phyloP scores from a whole-genome alignment of 2,329 filamentous ascomycete species.

The Thielaviopsis euricoi region DNA sequence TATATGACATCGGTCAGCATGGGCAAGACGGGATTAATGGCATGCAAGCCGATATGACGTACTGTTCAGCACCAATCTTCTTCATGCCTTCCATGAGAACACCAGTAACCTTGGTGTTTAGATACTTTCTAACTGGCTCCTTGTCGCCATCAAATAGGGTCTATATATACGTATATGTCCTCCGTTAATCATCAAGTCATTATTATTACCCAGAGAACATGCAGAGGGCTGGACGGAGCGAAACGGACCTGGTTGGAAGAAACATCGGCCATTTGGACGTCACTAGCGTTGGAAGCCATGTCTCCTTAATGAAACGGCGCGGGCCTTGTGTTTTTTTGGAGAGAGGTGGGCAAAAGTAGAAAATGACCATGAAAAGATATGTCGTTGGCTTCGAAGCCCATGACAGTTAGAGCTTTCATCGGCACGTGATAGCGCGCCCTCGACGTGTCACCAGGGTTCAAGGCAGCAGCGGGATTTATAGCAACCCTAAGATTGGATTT shows the following conservation, averaged over 20 bases:
- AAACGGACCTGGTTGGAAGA: constrained; percentile 2
- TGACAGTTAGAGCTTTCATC: not conserved
- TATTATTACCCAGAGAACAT: not conserved
- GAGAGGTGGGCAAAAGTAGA: not conserved
- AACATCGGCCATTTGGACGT: constrained; percentile 9
- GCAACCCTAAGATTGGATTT: too few relatives aligned
- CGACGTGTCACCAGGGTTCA: not conserved
- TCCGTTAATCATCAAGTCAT: not conserved
- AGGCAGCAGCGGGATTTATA: too few relatives aligned
- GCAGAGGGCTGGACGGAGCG: too few relatives aligned
- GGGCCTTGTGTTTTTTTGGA: not conserved
- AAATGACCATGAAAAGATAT: not conserved
- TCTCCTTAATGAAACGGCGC: not conserved
- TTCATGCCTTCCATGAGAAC: constrained; percentile 62
- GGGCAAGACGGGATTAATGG: not conserved
- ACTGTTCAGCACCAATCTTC: constrained; percentile 53
- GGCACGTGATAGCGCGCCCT: not conserved
- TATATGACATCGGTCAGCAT: constrained; percentile 12
- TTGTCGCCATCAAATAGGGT: constrained; percentile 27
- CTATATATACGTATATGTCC: not conserved
- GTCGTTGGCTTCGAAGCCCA: not conserved
- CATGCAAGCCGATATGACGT: constrained; percentile 19
- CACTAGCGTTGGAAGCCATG: constrained; percentile 4
- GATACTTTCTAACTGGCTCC: constrained; percentile 51
- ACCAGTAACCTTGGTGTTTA: constrained; percentile 55